Evolutionary conservation across 2,329 filamentous ascomycete genomes (phyloP).

Genomic region (Scedosporium apiospermum): DNA sequence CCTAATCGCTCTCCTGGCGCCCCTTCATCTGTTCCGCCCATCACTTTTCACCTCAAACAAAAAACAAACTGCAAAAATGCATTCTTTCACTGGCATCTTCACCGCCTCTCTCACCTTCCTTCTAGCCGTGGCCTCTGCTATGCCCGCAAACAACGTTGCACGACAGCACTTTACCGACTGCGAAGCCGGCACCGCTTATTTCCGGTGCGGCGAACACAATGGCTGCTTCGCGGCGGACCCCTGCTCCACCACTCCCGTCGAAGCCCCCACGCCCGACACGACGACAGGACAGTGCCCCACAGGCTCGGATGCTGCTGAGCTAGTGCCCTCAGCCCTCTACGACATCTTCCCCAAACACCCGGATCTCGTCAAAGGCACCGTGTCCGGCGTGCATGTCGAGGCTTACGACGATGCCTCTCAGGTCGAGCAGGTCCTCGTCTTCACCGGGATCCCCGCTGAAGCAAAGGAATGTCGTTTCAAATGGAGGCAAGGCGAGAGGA

Average conservation of each 20-base stretch:
- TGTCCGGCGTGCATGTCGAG: constrained; percentile 14
- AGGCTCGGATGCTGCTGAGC: neutral
- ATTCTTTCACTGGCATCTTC: neutral
- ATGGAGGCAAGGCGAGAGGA: constrained; percentile 24
- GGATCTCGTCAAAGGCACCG: neutral
- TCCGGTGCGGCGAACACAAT: neutral
- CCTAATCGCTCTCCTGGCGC: neutral
- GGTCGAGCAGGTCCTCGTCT: constrained; percentile 21
- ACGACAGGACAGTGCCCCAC: neutral
- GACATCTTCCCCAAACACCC: neutral
- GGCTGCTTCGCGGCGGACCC: neutral
- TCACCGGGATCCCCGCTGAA: constrained; percentile 18
- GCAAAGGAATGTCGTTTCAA: constrained; percentile 18
- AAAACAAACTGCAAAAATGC: neutral
- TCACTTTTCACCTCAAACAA: neutral
- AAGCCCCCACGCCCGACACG: neutral
- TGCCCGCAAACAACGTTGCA: neutral
- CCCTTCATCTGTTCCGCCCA: too few relatives aligned
- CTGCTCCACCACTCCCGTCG: neutral
- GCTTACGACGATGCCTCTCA: constrained; percentile 13
- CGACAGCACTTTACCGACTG: neutral
- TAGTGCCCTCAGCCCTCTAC: neutral
- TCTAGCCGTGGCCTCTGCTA: neutral
- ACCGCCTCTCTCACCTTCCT: neutral
- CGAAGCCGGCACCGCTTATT: neutral